Conservation (phyloP, 1,284 basidiomycete species). For the Apiotrichum domesticum region DNA sequence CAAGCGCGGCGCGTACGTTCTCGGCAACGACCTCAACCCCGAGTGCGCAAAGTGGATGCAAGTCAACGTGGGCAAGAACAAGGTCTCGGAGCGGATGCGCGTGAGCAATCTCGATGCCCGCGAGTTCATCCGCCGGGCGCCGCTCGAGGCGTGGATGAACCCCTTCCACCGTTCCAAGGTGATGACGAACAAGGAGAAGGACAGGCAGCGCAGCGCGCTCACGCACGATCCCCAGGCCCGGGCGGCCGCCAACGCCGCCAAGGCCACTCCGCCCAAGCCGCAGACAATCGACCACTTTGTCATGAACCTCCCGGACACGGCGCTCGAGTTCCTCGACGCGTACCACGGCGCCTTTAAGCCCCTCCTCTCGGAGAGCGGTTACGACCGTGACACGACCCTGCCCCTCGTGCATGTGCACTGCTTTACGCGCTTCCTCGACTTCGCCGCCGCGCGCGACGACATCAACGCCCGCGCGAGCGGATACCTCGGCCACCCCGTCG, state of each 20-base stretch:
- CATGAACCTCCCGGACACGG: slow-evolving; percentile 94
- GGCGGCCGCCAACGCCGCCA: not conserved
- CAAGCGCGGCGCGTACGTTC: slow-evolving; percentile 77
- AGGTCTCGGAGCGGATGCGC: slow-evolving; percentile 61
- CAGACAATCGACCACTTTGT: slow-evolving; percentile 76
- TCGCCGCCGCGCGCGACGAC: slow-evolving; percentile 61
- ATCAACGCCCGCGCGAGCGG: slow-evolving; percentile 71
- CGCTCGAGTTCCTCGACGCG: slow-evolving; percentile 82
- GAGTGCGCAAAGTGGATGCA: slow-evolving; percentile 70
- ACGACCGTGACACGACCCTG: slow-evolving; percentile 49
- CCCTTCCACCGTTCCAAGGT: slow-evolving; percentile 55
- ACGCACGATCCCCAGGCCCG: not conserved
- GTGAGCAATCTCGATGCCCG: slow-evolving; percentile 76
- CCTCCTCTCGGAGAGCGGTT: slow-evolving; percentile 25
- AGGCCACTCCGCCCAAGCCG: slow-evolving; percentile 14
- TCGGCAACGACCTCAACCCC: slow-evolving; percentile 94
- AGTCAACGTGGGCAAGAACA: slow-evolving; percentile 68
- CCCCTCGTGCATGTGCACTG: slow-evolving; percentile 95
- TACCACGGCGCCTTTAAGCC: slow-evolving; percentile 63
- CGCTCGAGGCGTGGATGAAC: slow-evolving; percentile 54
- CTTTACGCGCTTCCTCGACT: slow-evolving; percentile 83
- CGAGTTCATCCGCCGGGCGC: slow-evolving; percentile 64
- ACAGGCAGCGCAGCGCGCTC: slow-evolving; percentile 26
- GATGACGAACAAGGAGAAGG: slow-evolving; percentile 14
- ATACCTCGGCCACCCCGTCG: slow-evolving; percentile 57